Evolutionary conservation across 2,329 filamentous ascomycete genomes (phyloP), one percentile per base, ranked within the genome.

Genomic region (Penicillium sp.): DNA sequence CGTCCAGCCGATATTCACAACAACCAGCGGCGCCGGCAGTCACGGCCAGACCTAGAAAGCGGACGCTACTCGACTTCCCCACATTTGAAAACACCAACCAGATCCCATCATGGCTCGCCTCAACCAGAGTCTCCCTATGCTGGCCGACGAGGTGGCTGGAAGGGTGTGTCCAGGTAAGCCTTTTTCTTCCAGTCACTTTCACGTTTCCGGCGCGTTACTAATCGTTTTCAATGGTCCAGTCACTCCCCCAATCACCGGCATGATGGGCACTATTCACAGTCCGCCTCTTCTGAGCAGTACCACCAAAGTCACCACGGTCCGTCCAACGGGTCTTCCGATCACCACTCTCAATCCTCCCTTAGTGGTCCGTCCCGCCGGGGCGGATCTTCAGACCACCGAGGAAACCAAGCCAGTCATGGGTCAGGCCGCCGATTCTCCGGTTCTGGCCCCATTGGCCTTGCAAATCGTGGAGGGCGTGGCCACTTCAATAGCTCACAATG

Each of bases 401-500:
- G 88, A 38, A 85, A 83, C 61, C 83, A 86, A 59, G 87, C 85
- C 70, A 79, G 78, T 51, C 74, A 77, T 28, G 75, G 73, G 1
- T 74, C 76, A 9, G 81, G 81, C 63, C 79, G 82, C 62, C 79
- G 82, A 44, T 80, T 74, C 55, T 79, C 79, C 45, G 72, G 70
- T 24, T 69, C 80, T 51, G 80, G 79, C 33, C 81, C 86, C 35
- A 74, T 73, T 53, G 69, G 75, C 1, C 72, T 76, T 35, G 69
- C 77, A 22, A 78, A 80, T 35, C 84, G 89, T 56, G 87, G 58
- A 5, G 62, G 88, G 38, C 80, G 85, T 66, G 83, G 80, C 37
- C 80, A 88, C 78, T 85, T 89, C 81, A 83, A 88, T 77, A 87
- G 91, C 77, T 75, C 88, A 2, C 91, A 92, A 50, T 93, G 91